These are phyloP conservation scores for Antarctomyces pellizariae DNA, from an alignment of 495 filamentous ascomycete genomes.

Conservation along the genomic window DNA sequence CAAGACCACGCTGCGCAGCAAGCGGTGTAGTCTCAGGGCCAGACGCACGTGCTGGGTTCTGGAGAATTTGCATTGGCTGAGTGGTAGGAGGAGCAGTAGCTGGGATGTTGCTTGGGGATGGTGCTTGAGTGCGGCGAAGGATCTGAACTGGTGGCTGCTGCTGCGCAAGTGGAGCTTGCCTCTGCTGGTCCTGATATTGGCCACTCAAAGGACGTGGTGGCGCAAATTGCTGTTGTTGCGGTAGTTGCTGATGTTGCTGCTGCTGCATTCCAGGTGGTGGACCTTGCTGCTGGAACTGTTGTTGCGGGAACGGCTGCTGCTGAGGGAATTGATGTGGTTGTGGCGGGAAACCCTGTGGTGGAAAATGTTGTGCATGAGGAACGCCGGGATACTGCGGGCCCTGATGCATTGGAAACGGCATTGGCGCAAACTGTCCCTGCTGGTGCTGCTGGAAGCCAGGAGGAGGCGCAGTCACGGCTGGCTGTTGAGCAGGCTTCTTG, in stretches of 20 bases:
- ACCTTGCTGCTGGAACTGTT: constrained; percentile 16
- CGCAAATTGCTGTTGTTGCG: constrained; percentile 22
- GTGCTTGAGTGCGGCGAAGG: constrained; percentile 19
- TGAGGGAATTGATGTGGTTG: constrained; percentile 9
- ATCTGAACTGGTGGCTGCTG: constrained; percentile 18
- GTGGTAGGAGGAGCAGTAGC: constrained; percentile 6
- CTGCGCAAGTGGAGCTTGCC: constrained; percentile 3
- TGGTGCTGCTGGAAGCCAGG: constrained; percentile 10
- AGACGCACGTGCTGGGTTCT: constrained; percentile 21
- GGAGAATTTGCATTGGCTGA: constrained; percentile 23
- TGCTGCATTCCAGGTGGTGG: constrained; percentile 17
- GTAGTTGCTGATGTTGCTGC: constrained; percentile 32
- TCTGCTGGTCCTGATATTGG: too few species aligned
- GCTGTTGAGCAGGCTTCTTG: constrained; percentile 21
- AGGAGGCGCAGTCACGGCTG: constrained; percentile 1
- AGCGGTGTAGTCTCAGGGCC: constrained; percentile 10
- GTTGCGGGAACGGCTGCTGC: constrained; percentile 11
- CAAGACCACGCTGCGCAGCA: constrained; percentile 9
- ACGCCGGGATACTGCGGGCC: constrained; percentile 2
- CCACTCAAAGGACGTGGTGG: constrained; percentile 1
- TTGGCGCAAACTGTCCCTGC: constrained; percentile 3
- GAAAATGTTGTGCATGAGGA: constrained; percentile 11
- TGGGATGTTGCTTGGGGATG: constrained; percentile 17
- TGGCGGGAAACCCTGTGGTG: constrained; percentile 4
- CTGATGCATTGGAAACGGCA: constrained; percentile 7